A percentile compares a stretch with the other conserved stretches of the same genome.
Evolutionary conservation across 148 eudicot species (phyloP).

Genomic region (Bassia scoparia): DNA sequence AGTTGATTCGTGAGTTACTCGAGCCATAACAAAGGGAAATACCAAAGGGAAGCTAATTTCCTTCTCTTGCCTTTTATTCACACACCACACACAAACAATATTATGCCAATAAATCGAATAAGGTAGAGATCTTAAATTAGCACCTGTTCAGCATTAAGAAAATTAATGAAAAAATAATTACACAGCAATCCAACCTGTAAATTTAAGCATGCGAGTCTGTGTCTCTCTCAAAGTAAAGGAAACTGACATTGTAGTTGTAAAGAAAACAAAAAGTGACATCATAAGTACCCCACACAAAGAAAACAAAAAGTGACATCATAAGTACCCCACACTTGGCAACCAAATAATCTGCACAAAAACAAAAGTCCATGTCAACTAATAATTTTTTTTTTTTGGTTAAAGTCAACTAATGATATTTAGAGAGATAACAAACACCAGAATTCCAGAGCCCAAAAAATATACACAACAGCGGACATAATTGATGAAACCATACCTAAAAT

Average conservation of each 20-base stretch:
- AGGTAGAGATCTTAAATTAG: neutral
- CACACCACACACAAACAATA: neutral
- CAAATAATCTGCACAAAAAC: constrained; percentile 75
- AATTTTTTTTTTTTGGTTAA: too few species aligned
- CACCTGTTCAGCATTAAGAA: neutral
- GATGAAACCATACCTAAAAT: neutral
- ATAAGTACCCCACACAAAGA: constrained; percentile 98
- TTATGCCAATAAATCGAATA: neutral
- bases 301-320: constrained; percentile 98
- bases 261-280: constrained; percentile 99
- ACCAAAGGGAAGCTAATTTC: neutral
- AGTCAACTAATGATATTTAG: constrained; percentile 13
- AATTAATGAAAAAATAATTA: neutral
- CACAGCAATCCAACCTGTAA: constrained; percentile 62
- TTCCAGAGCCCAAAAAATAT: neutral
- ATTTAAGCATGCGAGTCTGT: constrained; percentile 97
- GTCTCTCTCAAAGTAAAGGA: constrained; percentile 98
- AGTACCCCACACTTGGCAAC: constrained; percentile 96
- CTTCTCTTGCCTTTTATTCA: neutral
- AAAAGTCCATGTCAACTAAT: constrained; percentile 9
- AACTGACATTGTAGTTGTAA: constrained; percentile 99
- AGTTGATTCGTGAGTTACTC: too few species aligned
- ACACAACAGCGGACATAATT: neutral
- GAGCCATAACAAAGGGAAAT: too few species aligned
- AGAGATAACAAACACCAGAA: neutral